phyloP scores from a whole-genome alignment of 164 flowering plant genomes.

The Stephania japonica region DNA sequence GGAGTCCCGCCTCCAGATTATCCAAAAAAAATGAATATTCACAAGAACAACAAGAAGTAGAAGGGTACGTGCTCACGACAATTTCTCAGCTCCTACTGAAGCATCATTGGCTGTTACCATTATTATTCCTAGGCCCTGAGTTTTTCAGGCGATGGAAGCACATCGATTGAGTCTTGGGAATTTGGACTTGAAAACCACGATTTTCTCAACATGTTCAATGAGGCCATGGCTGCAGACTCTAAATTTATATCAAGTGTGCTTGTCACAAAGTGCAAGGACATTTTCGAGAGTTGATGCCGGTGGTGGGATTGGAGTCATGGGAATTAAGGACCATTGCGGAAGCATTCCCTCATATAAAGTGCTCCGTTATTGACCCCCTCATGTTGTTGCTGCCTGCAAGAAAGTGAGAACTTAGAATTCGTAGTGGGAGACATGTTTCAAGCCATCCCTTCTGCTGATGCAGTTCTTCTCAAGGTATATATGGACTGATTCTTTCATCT shows the following conservation, averaged over 20 bases:
- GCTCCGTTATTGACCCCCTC: constrained; percentile 30
- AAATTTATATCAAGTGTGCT: constrained; percentile 9
- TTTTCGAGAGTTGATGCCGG: constrained; percentile 31
- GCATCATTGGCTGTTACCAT: constrained; percentile 16
- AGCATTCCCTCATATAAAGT: constrained; percentile 28
- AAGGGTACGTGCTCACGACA: constrained; percentile 18
- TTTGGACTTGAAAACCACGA: background rate
- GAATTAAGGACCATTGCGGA: constrained; percentile 10
- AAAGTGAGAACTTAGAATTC: constrained; percentile 9
- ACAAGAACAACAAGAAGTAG: background rate
- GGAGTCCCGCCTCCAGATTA: too few relatives aligned
- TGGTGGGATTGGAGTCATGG: constrained; percentile 13
- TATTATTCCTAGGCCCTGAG: constrained; percentile 19
- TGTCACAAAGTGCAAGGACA: constrained; percentile 6
- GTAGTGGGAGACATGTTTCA: constrained; percentile 31
- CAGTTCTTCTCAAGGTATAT: constrained; percentile 10
- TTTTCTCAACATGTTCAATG: constrained; percentile 14
- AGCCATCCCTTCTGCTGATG: constrained; percentile 24
- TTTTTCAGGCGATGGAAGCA: constrained; percentile 3
- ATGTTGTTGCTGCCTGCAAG: constrained; percentile 16
- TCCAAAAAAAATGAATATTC: background rate
- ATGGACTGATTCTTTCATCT: background rate
- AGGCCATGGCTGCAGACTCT: constrained; percentile 27
- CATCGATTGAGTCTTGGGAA: constrained; percentile 23
- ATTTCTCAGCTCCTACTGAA: constrained; percentile 27